phyloP scores from a whole-genome alignment of 768 basidiomycete genomes.

The Psilocybe tampanensis region DNA sequence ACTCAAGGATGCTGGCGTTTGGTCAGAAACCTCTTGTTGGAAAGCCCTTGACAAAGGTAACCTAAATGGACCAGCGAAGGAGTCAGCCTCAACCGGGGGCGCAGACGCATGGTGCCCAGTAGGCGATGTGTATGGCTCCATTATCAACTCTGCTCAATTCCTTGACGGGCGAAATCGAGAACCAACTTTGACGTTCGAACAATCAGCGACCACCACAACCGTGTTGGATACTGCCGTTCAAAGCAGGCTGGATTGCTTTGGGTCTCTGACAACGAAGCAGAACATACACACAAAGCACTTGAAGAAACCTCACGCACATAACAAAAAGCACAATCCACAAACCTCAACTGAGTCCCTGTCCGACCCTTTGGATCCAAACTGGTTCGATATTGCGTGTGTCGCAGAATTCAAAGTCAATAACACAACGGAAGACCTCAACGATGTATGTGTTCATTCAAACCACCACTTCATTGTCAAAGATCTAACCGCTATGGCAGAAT shows the following conservation, averaged over 20 bases:
- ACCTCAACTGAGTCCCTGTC: neutral
- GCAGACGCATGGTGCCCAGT: neutral
- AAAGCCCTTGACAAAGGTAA: neutral
- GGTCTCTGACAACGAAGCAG: neutral
- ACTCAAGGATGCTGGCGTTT: neutral
- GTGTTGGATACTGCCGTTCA: neutral
- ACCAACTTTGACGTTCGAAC: neutral
- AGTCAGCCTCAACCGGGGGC: neutral
- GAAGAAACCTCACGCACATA: neutral
- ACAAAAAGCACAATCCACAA: neutral
- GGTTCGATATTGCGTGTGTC: neutral
- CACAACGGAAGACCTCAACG: neutral
- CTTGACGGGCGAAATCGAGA: neutral
- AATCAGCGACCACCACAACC: neutral
- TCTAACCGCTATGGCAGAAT: neutral
- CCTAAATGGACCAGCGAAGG: no score
- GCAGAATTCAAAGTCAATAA: neutral
- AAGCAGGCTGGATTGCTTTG: neutral
- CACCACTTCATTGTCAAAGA: neutral
- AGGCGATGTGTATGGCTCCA: neutral
- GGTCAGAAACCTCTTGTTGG: neutral
- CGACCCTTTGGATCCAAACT: neutral
- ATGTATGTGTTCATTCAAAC: neutral
- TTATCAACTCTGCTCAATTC: neutral
- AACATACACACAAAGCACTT: neutral